Evolutionary conservation across 345 rosid genomes (phyloP).

Genomic region (Gossypium ekmanianum): DNA sequence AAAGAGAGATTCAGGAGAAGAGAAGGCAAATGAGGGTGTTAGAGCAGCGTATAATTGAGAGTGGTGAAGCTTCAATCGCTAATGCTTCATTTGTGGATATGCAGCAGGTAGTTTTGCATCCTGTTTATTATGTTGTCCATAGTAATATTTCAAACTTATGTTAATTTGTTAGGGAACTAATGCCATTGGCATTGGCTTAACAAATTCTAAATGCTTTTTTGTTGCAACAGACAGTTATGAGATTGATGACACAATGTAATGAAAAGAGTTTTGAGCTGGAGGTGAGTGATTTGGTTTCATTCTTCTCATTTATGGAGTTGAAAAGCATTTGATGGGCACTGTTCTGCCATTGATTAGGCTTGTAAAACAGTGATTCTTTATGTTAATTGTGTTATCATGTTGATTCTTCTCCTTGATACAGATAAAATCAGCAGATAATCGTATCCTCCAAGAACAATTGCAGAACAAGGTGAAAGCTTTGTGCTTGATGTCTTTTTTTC

Average conservation of each 20-base stretch:
- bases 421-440: constrained; percentile 96
- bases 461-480: constrained; percentile 62
- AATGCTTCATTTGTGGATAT: constrained; percentile 87
- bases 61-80: constrained; percentile 89
- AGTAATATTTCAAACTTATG: neutral
- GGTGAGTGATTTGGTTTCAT: constrained; percentile 40
- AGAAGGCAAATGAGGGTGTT: constrained; percentile 78
- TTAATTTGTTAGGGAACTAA: constrained; percentile 1
- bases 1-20: constrained; percentile 85
- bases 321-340: neutral
- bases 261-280: constrained; percentile 96
- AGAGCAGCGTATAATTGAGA: constrained; percentile 85
- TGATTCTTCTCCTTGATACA: constrained; percentile 38
- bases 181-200: constrained; percentile 5
- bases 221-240: constrained; percentile 72
- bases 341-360: constrained; percentile 6
- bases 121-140: neutral
- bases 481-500: constrained; percentile 7
- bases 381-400: constrained; percentile 18
- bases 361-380: neutral
- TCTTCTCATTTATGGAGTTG: constrained; percentile 5
- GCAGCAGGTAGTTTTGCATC: constrained; percentile 70
- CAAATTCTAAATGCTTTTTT: constrained; percentile 19
- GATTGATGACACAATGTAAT: constrained; percentile 90
- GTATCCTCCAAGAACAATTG: constrained; percentile 94